These are phyloP conservation scores for Naganishia antarctica DNA, from an alignment of 768 basidiomycete genomes.

Conservation along the genomic window DNA sequence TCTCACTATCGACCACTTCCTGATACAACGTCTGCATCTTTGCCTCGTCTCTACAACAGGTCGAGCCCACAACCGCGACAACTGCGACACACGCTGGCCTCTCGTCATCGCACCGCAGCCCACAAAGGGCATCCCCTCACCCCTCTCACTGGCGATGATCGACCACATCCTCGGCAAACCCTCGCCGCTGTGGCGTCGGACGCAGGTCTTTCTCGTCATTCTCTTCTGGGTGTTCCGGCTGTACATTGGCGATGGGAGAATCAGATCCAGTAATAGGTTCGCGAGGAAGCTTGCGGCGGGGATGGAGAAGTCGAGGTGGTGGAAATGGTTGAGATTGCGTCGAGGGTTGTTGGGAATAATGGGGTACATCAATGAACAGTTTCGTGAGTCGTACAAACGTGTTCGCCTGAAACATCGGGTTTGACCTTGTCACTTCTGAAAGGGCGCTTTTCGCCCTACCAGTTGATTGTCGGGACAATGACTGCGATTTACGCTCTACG, in stretches of 20 bases:
- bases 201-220: slow-evolving; percentile 87
- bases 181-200: slow-evolving; percentile 80
- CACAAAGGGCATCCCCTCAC: background rate
- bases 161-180: slow-evolving; percentile 87
- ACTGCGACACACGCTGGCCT: background rate
- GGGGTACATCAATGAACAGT: slow-evolving; percentile 37
- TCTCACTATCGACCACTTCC: no score
- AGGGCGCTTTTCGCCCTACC: slow-evolving; percentile 93
- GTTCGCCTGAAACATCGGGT: background rate
- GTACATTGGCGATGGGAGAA: slow-evolving; percentile 54
- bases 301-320: slow-evolving; percentile 33
- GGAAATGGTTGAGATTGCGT: slow-evolving; percentile 1
- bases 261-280: slow-evolving; percentile 14
- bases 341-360: slow-evolving; percentile 31
- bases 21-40: no score
- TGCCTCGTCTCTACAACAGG: no score
- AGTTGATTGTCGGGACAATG: slow-evolving; percentile 78
- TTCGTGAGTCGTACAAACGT: slow-evolving; percentile 36
- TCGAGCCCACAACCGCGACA: no score
- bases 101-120: background rate
- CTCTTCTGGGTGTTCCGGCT: slow-evolving; percentile 88
- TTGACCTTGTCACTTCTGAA: background rate
- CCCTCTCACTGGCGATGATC: slow-evolving; percentile 66
- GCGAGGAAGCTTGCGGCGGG: slow-evolving; percentile 34
- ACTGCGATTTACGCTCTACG: slow-evolving; percentile 76